These are phyloP conservation scores for Solidago caesia DNA, from an alignment of 129 eudicot genomes.

Conservation along the genomic window DNA sequence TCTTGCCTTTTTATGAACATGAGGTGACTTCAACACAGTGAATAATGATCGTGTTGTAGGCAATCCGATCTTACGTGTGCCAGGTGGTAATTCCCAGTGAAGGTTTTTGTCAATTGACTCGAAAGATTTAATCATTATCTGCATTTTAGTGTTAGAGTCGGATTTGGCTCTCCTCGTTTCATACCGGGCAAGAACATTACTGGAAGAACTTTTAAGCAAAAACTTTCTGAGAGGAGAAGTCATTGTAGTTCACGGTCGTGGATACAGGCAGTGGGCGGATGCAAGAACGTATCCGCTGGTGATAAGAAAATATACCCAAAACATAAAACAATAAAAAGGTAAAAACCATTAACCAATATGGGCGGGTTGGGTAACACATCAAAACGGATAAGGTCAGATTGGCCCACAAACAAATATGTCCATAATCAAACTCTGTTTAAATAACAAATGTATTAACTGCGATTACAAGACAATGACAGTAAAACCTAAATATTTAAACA, in stretches of 20 bases:
- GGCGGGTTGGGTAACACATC: too few species aligned
- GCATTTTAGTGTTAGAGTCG: slow-evolving; percentile 33
- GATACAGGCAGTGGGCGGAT: slow-evolving; percentile 4
- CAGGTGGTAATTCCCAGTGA: slow-evolving; percentile 36
- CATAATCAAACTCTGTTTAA: too few species aligned
- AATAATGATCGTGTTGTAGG: slow-evolving; percentile 31
- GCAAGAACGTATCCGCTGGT: neutral
- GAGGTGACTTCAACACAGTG: slow-evolving; percentile 41
- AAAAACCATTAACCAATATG: slow-evolving; percentile 42
- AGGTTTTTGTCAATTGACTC: slow-evolving; percentile 38
- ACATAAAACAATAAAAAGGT: neutral
- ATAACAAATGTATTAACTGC: too few species aligned
- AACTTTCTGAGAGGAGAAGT: slow-evolving; percentile 31
- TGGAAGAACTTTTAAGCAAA: slow-evolving; percentile 13
- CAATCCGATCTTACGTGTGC: slow-evolving; percentile 28
- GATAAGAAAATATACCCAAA: neutral
- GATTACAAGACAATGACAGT: too few species aligned
- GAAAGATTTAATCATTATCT: slow-evolving; percentile 31
- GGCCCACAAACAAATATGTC: too few species aligned
- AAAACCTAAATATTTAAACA: too few species aligned
- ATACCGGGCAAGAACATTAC: slow-evolving; percentile 11
- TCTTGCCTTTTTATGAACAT: slow-evolving; percentile 41
- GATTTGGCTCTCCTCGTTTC: slow-evolving; percentile 33
- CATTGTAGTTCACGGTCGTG: slow-evolving; percentile 26
- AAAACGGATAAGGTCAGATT: too few species aligned